Evolutionary conservation across 1,284 basidiomycete genomes (phyloP).

Genomic region (Papiliotrema fonsecae): DNA sequence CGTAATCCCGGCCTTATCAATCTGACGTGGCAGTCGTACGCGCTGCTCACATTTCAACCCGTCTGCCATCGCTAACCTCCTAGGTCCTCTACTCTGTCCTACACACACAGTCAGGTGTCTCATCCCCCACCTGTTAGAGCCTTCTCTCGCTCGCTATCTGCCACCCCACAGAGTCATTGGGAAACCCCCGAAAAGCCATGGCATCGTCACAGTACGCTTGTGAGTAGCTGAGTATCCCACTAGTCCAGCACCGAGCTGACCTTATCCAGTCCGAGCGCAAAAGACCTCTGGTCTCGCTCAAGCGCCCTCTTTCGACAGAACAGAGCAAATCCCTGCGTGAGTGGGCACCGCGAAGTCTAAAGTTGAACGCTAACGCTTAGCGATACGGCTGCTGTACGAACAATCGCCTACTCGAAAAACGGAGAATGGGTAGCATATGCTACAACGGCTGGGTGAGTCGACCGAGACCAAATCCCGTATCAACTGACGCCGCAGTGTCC

Average conservation of each 20-base stretch:
- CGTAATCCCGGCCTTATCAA: no score
- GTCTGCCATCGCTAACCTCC: no score
- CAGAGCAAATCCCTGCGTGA: conserved; percentile 61
- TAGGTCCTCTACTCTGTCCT: no score
- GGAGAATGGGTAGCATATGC: conserved; percentile 83
- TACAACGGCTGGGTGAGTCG: conserved; percentile 52
- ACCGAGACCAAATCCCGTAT: neutral
- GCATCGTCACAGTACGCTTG: conserved; percentile 55
- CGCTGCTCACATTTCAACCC: no score
- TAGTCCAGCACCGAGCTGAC: neutral
- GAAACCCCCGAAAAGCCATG: no score
- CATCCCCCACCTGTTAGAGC: no score
- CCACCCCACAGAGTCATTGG: no score
- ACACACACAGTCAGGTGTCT: no score
- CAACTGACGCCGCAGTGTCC: conserved; percentile 15
- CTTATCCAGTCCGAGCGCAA: conserved; percentile 74
- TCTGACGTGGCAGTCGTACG: no score
- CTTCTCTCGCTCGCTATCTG: no score
- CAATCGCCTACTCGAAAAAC: conserved; percentile 78
- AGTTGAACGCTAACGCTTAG: conserved; percentile 55
- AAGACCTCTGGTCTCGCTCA: conserved; percentile 83
- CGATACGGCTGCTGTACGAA: conserved; percentile 52
- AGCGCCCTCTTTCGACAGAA: conserved; percentile 69
- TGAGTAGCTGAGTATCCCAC: conserved; percentile 49
- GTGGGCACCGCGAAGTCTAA: conserved; percentile 12